These are phyloP conservation scores for Fagopyrum esculentum DNA, from an alignment of 148 eudicot genomes.

Conservation along the genomic window DNA sequence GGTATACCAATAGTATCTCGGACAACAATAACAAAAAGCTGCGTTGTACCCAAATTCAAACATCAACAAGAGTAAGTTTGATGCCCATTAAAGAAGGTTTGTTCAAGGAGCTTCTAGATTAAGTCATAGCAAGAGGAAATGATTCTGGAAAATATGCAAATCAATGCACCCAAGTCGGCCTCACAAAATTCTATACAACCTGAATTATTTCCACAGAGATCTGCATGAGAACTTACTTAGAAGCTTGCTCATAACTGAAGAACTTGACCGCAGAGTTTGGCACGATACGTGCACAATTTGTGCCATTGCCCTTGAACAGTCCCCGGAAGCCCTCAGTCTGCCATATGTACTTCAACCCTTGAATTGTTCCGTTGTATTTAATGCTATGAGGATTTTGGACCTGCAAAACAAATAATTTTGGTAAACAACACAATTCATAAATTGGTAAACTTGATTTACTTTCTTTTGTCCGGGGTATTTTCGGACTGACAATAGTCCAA, in stretches of 20 bases:
- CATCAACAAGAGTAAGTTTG: background rate
- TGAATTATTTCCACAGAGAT: too few species aligned
- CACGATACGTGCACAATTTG: conserved; percentile 85
- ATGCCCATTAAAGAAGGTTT: background rate
- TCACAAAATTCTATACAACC: too few species aligned
- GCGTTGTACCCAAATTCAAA: background rate
- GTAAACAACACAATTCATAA: background rate
- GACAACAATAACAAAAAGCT: background rate
- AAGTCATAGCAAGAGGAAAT: background rate
- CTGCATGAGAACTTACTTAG: conserved; percentile 33
- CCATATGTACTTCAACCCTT: conserved; percentile 75
- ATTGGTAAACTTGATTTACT: background rate
- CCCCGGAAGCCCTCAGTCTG: conserved; percentile 72
- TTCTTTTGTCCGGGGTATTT: background rate
- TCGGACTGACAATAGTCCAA: background rate
- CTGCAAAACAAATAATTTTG: conserved; percentile 21
- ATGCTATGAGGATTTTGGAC: conserved; percentile 81
- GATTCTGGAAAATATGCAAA: background rate
- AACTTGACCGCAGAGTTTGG: conserved; percentile 86
- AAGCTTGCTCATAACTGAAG: conserved; percentile 89
- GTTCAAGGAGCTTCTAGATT: background rate
- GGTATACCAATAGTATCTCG: background rate
- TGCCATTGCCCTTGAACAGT: conserved; percentile 83
- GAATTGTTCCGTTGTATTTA: conserved; percentile 72
- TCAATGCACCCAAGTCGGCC: background rate